phyloP scores from a whole-genome alignment of 345 rosid species.

The Microthlaspi erraticum region DNA sequence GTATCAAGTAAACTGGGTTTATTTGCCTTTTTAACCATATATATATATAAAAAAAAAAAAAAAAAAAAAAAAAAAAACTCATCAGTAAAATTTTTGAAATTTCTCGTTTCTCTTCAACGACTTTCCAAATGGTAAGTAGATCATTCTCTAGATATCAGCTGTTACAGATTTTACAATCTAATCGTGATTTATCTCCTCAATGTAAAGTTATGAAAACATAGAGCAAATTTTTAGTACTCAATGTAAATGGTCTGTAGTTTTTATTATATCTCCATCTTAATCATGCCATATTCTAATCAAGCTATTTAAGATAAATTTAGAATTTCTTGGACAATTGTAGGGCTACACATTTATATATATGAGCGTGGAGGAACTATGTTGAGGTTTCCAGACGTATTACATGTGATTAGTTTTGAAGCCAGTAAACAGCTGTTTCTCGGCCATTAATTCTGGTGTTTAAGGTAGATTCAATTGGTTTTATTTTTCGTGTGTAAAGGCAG shows the following conservation, averaged over 20 bases:
- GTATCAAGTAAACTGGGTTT: not conserved
- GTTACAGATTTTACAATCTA: not conserved
- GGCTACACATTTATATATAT: not conserved
- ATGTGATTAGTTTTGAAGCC: constrained; percentile 14
- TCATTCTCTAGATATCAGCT: not conserved
- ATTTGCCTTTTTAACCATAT: not conserved
- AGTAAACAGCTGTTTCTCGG: not conserved
- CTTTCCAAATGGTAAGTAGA: constrained; percentile 32
- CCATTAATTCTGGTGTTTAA: not conserved
- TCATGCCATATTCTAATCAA: too few relatives aligned
- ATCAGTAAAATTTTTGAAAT: not conserved
- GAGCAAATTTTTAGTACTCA: too few relatives aligned
- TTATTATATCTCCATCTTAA: too few relatives aligned
- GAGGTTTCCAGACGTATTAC: not conserved
- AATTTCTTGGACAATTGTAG: not conserved
- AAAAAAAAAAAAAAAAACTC: not conserved
- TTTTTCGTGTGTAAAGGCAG: constrained; percentile 18
- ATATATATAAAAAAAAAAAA: too few relatives aligned
- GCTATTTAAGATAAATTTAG: not conserved
- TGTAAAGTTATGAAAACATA: too few relatives aligned
- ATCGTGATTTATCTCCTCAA: too few relatives aligned
- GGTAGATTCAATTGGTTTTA: not conserved
- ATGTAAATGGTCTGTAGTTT: too few relatives aligned
- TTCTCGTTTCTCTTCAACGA: constrained; percentile 9
- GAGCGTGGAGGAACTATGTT: not conserved